Percentiles rank a stretch among this genome's conserved stretches.
phyloP scores from a whole-genome alignment of 331 rosid species.

The Pyracantha coccinea region DNA sequence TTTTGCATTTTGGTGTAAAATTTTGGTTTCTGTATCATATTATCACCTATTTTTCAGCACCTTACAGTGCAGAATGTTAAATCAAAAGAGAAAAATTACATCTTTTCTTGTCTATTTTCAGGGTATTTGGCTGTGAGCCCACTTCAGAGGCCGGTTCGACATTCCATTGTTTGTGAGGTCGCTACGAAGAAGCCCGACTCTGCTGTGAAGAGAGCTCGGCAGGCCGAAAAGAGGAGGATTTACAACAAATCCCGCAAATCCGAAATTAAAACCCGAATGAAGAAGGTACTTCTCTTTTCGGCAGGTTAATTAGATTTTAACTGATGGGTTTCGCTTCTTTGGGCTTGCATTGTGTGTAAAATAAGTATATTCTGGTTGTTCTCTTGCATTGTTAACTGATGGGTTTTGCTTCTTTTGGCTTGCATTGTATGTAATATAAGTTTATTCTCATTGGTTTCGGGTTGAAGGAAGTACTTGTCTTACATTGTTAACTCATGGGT shows the following conservation, averaged over 20 bases:
- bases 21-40: not conserved
- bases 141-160: constrained; percentile 28
- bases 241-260: constrained; percentile 76
- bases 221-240: constrained; percentile 76
- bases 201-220: constrained; percentile 74
- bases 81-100: not conserved
- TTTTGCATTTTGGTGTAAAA: not conserved
- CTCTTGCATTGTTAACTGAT: not conserved
- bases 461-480: too few relatives aligned
- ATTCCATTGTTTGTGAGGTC: constrained; percentile 58
- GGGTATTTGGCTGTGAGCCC: constrained; percentile 43
- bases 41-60: not conserved
- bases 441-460: not conserved
- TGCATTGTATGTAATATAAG: not conserved
- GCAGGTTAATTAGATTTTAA: not conserved
- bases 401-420: not conserved
- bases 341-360: not conserved
- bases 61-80: not conserved
- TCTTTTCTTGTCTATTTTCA: constrained; percentile 19
- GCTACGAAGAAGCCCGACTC: constrained; percentile 69
- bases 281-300: constrained; percentile 42
- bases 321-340: not conserved
- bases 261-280: constrained; percentile 72
- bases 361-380: not conserved
- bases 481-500: not conserved